phyloP scores from a whole-genome alignment of 2,329 filamentous ascomycete genomes.

The Scedosporium minutisporum region DNA sequence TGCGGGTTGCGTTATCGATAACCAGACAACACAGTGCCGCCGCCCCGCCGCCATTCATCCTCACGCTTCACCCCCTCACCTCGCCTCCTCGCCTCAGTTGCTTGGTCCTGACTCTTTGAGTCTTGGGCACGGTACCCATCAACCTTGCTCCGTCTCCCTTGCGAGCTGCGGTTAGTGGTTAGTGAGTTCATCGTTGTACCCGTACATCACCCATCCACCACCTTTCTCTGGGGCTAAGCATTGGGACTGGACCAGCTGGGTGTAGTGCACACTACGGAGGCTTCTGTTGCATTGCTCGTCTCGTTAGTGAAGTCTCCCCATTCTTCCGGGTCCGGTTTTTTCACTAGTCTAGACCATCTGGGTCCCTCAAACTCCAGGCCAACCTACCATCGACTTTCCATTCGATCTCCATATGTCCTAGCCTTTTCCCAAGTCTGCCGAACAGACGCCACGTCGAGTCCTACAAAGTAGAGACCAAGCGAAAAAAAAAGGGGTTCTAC shows the following conservation, averaged over 20 bases:
- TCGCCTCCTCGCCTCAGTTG: too few species aligned
- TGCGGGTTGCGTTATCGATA: conserved; percentile 7
- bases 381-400: not conserved
- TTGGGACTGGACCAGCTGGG: not conserved
- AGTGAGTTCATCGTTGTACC: not conserved
- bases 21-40: not conserved
- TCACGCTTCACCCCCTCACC: not conserved
- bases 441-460: not conserved
- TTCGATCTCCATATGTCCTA: not conserved
- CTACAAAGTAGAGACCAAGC: not conserved
- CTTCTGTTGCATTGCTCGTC: not conserved
- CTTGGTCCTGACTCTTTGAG: not conserved
- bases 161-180: too few species aligned
- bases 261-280: not conserved
- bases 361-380: not conserved
- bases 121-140: too few species aligned
- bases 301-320: not conserved
- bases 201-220: not conserved
- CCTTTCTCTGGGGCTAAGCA: not conserved
- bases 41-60: not conserved
- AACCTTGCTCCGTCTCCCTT: too few species aligned
- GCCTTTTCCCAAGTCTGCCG: not conserved
- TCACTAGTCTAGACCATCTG: conserved; percentile 1
- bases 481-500: not conserved
- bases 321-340: not conserved